These are phyloP conservation scores for Kuraishia molischiana DNA, from an alignment of 805 yeast genomes.

Conservation along the genomic window DNA sequence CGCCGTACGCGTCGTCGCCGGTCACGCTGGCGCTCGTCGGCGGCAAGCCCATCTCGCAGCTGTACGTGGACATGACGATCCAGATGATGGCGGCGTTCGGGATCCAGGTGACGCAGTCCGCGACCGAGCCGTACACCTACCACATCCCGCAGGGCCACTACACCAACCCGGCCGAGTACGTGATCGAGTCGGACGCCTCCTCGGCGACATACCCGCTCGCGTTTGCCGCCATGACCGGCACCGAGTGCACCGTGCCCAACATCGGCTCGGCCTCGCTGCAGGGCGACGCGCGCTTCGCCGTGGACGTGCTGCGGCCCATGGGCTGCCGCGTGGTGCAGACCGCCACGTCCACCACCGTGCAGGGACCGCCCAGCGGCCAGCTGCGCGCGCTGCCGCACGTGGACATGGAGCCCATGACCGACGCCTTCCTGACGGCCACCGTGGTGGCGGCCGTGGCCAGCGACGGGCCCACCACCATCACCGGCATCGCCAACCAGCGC, in stretches of 20 bases:
- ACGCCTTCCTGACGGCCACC: constrained; percentile 93
- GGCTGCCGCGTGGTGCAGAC: constrained; percentile 86
- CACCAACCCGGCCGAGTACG: constrained; percentile 73
- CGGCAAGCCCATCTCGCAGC: constrained; percentile 93
- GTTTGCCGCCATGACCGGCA: constrained; percentile 92
- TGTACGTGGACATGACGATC: constrained; percentile 95
- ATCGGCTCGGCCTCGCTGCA: constrained; percentile 88
- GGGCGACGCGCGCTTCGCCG: constrained; percentile 96
- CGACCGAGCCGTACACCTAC: constrained; percentile 73
- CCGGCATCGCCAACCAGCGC: constrained; percentile 96
- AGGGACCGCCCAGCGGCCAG: constrained; percentile 69
- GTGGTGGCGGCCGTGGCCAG: constrained; percentile 93
- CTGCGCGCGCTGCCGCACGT: constrained; percentile 64
- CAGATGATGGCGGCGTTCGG: constrained; percentile 93
- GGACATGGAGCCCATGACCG: constrained; percentile 99
- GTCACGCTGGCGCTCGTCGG: constrained; percentile 86
- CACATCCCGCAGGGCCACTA: constrained; percentile 82
- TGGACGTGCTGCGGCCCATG: constrained; percentile 88
- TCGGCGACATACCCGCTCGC: constrained; percentile 98
- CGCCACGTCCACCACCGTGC: constrained; percentile 79
- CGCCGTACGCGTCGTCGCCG: constrained; percentile 87
- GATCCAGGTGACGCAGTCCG: constrained; percentile 58
- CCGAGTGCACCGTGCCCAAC: constrained; percentile 87
- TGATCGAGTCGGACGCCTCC: constrained; percentile 93
- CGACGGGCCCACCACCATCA: constrained; percentile 48